phyloP scores from a whole-genome alignment of 225 moss, liverwort and hornwort genomes.

The Lunularia cruciata region DNA sequence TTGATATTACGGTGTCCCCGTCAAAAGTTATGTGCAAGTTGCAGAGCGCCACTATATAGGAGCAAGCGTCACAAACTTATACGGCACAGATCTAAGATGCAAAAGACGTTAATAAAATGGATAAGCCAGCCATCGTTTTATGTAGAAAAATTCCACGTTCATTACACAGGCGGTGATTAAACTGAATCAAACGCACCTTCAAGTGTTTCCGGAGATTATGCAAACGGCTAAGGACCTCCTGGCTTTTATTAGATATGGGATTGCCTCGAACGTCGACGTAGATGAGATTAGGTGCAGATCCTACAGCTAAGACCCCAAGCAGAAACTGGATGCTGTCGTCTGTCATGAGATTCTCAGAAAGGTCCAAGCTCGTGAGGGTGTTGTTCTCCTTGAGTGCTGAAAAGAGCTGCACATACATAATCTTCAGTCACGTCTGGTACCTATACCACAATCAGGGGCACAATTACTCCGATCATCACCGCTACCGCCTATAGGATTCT shows the following conservation, averaged over 20 bases:
- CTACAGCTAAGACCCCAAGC: constrained; percentile 58
- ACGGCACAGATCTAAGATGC: too few relatives aligned
- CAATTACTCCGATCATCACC: too few relatives aligned
- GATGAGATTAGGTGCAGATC: constrained; percentile 79
- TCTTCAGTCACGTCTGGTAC: too few relatives aligned
- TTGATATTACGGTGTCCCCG: too few relatives aligned
- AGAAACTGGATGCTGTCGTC: constrained; percentile 78
- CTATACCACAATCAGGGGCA: too few relatives aligned
- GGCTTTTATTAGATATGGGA: constrained; percentile 71
- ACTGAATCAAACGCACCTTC: constrained; percentile 48
- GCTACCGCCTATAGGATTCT: too few relatives aligned
- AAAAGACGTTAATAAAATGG: too few relatives aligned
- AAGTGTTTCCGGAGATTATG: constrained; percentile 85
- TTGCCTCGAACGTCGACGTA: constrained; percentile 76
- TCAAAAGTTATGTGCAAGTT: too few relatives aligned
- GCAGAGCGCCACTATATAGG: too few relatives aligned
- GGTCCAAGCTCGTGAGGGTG: constrained; percentile 78
- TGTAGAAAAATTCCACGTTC: too few relatives aligned
- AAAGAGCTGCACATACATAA: constrained; percentile 67
- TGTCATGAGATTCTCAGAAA: constrained; percentile 80
- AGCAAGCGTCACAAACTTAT: too few relatives aligned
- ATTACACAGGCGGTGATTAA: background rate
- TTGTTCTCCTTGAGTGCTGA: constrained; percentile 68
- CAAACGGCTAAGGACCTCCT: constrained; percentile 61
- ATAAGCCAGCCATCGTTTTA: too few relatives aligned